A percentile compares a stretch with the other conserved stretches of the same genome.
Conservation (phyloP, 441 rosid genomes). For the Arabidopsis lyrata region DNA sequence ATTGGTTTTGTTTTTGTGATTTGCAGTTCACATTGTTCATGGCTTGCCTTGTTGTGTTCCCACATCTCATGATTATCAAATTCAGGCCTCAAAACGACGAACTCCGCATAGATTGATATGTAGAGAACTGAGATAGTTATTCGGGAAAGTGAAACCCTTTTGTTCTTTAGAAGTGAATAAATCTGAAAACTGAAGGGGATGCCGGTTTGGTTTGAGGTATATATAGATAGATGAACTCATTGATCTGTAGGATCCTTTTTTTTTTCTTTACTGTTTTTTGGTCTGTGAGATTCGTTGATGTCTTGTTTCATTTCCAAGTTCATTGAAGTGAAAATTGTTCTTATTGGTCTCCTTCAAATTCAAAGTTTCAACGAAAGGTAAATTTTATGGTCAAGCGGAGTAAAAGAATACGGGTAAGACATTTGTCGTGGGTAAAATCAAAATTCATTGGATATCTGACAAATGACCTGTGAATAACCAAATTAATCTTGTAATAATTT, state of each 20-base stretch:
- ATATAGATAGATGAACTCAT: slow-evolving; percentile 40
- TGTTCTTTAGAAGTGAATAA: slow-evolving; percentile 10
- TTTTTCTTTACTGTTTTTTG: slow-evolving; percentile 6
- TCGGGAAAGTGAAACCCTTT: slow-evolving; percentile 40
- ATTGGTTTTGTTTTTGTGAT: slow-evolving; percentile 12
- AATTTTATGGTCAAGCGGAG: not conserved
- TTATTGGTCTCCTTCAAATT: not conserved
- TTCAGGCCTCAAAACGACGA: slow-evolving; percentile 73
- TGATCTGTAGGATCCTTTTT: slow-evolving; percentile 6
- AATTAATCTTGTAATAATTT: not conserved
- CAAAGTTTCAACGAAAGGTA: not conserved
- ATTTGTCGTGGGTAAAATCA: not conserved
- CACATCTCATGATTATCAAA: slow-evolving; percentile 74
- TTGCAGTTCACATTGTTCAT: slow-evolving; percentile 95
- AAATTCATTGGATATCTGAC: not conserved
- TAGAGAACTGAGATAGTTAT: slow-evolving; percentile 41
- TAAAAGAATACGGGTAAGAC: not conserved
- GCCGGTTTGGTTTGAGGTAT: slow-evolving; percentile 18
- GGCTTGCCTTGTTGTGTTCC: slow-evolving; percentile 90
- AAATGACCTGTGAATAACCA: not conserved
- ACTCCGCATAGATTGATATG: slow-evolving; percentile 74
- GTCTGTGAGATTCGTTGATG: slow-evolving; percentile 17
- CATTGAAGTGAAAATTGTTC: slow-evolving; percentile 7
- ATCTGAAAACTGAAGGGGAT: slow-evolving; percentile 18
- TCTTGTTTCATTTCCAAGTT: slow-evolving; percentile 13